These are phyloP conservation scores for Coemansia asiatica DNA, from an alignment of 192 early-diverging fungal genomes.

Conservation along the genomic window DNA sequence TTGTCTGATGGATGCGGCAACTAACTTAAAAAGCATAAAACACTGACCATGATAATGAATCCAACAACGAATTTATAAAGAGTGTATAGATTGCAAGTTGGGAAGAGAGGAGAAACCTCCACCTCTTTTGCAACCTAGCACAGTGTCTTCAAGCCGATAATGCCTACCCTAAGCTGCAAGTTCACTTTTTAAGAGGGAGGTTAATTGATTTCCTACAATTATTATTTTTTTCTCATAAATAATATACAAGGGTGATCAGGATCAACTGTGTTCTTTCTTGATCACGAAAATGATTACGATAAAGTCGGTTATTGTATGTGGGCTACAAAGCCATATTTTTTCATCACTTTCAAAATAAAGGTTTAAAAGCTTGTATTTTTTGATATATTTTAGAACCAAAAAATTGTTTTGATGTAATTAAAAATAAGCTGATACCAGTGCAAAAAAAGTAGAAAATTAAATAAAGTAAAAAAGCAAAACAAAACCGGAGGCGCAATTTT, in stretches of 20 bases:
- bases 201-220: too few species aligned
- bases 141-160: slow-evolving; percentile 3
- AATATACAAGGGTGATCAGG: not conserved
- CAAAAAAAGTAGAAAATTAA: not conserved
- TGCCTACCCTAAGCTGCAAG: too few species aligned
- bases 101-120: slow-evolving; percentile 34
- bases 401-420: not conserved
- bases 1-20: slow-evolving; percentile 30
- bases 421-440: not conserved
- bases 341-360: not conserved
- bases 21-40: not conserved
- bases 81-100: slow-evolving; percentile 18
- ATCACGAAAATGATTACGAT: not conserved
- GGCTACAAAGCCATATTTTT: not conserved
- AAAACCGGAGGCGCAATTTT: not conserved
- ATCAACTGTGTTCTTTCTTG: not conserved
- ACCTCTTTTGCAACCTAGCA: not conserved
- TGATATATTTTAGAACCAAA: not conserved
- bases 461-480: not conserved
- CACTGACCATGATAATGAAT: slow-evolving; percentile 48
- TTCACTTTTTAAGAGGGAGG: not conserved
- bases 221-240: not conserved
- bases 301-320: too few species aligned
- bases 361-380: not conserved
- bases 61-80: slow-evolving; percentile 24